Base-by-base conservation (phyloP, 179 eudicot genomes). In the Spergularia azorica region DNA sequence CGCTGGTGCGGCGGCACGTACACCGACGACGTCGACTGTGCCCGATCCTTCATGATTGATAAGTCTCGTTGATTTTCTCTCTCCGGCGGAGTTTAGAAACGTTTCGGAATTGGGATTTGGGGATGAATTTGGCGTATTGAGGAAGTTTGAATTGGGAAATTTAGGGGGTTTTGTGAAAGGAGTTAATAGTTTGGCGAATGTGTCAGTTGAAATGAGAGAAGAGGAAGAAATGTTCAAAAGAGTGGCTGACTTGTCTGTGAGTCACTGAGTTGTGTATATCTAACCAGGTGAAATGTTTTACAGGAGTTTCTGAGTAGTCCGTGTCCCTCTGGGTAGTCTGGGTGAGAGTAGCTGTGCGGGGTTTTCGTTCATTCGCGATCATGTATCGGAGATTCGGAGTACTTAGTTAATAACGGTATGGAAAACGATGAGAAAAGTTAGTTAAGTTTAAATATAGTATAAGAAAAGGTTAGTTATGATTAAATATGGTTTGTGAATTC, bases 1-100 rank as follows among this genome's bases (percentile, higher is more conserved):
- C 97, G 89, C 60, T 92, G 92, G 84, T 92, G 97, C 20, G 97
- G 97, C n/a, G 97, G 96, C 55, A 92, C 90, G 81, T 92, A 92
- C 36, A 90, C 83, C 48, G 90, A 82, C 9, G 89, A 26, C 32
- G 32, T 18, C 21, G 72, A 74, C 21, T 79, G 84, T 52, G 86
- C 82, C 65, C 87, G 87, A 81, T 89, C 89, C 80, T 89, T 89
- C 93, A 88, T 92, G 14, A 11, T 38, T 9, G 20, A 5, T 39
- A 26, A 20, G 6, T 20, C 0, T 17, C 6, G 54, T 8, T 6
- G 14, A n/a, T 17, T 12, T 57, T 18, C 5, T 13, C 51, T 50
- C 26, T 70, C 18, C 73, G 60, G 12, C 12, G 60, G 15, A 9
- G 55, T 67, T 48, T 46, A 32, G 58, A 51, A 67, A 67, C 65